Conservation (phyloP, 345 rosid genomes). For the Cardamine chenopodiifolia region DNA sequence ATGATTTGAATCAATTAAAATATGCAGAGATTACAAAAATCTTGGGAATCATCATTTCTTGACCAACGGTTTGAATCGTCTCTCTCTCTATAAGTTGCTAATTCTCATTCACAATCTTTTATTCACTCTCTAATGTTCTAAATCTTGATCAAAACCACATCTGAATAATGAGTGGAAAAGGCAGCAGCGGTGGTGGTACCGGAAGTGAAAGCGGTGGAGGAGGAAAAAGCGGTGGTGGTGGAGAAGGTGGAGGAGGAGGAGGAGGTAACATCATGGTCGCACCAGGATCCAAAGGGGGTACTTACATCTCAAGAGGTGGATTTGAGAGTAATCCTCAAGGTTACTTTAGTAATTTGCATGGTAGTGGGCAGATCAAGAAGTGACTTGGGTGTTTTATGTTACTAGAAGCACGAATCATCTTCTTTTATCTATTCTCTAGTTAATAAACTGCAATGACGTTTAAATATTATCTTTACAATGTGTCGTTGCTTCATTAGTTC, state of each 20-base stretch:
- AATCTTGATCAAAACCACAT: background rate
- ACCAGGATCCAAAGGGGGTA: background rate
- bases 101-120: background rate
- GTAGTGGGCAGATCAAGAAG: slow-evolving; percentile 31
- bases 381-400: background rate
- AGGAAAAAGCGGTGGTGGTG: background rate
- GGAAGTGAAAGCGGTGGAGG: background rate
- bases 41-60: slow-evolving; percentile 16
- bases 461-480: no score
- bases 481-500: background rate
- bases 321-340: slow-evolving; percentile 32
- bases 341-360: slow-evolving; percentile 24
- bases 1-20: background rate
- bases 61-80: background rate
- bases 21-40: background rate
- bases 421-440: background rate
- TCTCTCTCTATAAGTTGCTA: slow-evolving; percentile 8
- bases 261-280: slow-evolving; percentile 31
- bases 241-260: slow-evolving; percentile 9
- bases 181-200: background rate
- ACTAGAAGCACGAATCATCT: background rate
- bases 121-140: background rate
- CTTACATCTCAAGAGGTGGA: slow-evolving; percentile 20
- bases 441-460: background rate
- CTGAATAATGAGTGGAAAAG: slow-evolving; percentile 22